Conservation (phyloP, 2,329 filamentous ascomycete species). For the Nigrospora sphaerica region DNA sequence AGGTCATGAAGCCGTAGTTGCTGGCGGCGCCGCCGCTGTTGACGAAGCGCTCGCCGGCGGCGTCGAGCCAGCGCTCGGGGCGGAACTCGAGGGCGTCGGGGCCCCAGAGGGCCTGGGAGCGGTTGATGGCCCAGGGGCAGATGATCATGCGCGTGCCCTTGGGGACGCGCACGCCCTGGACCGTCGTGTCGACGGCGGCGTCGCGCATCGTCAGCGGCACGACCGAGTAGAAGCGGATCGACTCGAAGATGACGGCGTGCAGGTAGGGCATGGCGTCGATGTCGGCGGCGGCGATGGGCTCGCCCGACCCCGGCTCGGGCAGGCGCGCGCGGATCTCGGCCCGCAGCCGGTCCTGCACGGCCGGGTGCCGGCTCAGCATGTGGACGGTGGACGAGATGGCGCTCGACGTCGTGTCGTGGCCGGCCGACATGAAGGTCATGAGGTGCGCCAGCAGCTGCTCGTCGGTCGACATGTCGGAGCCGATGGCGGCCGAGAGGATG, state of each 20-base stretch:
- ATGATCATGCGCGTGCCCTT: conserved; percentile 58
- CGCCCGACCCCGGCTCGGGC: conserved; percentile 15
- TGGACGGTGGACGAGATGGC: conserved; percentile 58
- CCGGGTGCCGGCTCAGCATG: conserved; percentile 50
- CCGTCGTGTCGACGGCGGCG: conserved; percentile 46
- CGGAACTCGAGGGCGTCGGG: conserved; percentile 58
- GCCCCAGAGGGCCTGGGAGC: conserved; percentile 59
- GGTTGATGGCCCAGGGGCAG: conserved; percentile 54
- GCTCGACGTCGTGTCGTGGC: conserved; percentile 60
- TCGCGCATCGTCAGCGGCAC: conserved; percentile 59
- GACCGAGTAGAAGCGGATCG: conserved; percentile 59
- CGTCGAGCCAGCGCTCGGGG: conserved; percentile 60
- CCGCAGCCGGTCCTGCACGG: conserved; percentile 51
- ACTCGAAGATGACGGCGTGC: conserved; percentile 63
- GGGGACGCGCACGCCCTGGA: conserved; percentile 54
- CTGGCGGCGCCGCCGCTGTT: conserved; percentile 59
- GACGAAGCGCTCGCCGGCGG: conserved; percentile 26
- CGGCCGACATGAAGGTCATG: conserved; percentile 48
- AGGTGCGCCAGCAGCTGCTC: conserved; percentile 45
- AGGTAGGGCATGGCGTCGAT: conserved; percentile 62
- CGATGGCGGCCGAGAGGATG: conserved; percentile 53
- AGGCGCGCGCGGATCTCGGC: conserved; percentile 49
- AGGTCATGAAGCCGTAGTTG: conserved; percentile 63
- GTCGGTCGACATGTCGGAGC: conserved; percentile 44
- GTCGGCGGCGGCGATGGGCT: conserved; percentile 34